Evolutionary conservation across 2,329 filamentous ascomycete species (phyloP), one percentile per base, ranked within the genome.

Genomic region (Myriangium duriaei): DNA sequence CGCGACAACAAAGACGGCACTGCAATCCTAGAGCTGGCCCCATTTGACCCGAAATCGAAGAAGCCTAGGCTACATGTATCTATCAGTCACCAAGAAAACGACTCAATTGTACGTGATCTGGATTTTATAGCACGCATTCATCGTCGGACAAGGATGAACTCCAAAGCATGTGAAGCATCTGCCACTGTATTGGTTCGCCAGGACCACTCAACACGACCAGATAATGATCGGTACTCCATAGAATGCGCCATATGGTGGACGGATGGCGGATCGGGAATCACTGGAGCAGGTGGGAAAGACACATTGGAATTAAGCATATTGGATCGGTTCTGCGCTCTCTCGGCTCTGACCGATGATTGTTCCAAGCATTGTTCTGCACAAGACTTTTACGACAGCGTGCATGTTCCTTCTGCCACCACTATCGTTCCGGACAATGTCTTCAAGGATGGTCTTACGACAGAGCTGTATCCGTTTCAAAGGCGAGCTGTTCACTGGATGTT

Each of bases 391-490:
- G 69, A 80, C 37, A 73, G 74, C 11, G 76, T 81, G 1, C 70
- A 76, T 49, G 68, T 77, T 2, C 76, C 81, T 1, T 16, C 61
- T 69, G 35, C 60, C 59, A 31, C 66, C 12, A 11, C 48, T 5
- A 34, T 37, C 5, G 31, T 37, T 1, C 35, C 44, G 4, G 40
- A 45, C 1, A 7, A 34, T 2, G 42, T 45, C 14, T 34, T 47
- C 5, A 41, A 21, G 11, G 31, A 44, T 14, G 39, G 54, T 3
- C 47, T 58, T 2, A 48, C 52, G 4, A 53, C 42, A 11, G 48
- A 58, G 0, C 58, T 86, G 0, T 86, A 76, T 51, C 80, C 79
- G 0, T 87, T 85, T 42, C 82, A 87, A 54, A 72, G 73, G 39
- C 64, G 79, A 42, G 72, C 79, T 2, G 64, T 86, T 2, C 66